These are phyloP conservation scores for Ophiostoma sp. DNA, from an alignment of 2,329 filamentous ascomycete species.

Conservation along the genomic window DNA sequence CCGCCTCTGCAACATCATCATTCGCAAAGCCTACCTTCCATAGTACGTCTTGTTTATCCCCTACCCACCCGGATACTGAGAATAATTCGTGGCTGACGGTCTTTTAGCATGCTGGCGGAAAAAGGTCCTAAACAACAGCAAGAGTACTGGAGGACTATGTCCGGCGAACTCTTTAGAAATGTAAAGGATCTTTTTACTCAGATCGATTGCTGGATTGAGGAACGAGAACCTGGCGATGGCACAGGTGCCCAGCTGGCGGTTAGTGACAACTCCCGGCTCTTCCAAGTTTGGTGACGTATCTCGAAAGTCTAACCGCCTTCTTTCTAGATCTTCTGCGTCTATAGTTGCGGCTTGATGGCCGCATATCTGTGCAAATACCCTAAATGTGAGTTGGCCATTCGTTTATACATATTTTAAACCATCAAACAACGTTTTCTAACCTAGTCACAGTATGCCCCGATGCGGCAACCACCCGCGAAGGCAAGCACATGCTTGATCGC, in stretches of 20 bases:
- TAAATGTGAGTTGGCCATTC: conserved; percentile 24
- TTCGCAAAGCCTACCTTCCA: conserved; percentile 58
- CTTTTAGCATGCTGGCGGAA: conserved; percentile 44
- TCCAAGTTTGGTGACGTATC: too few relatives aligned
- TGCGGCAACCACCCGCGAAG: conserved; percentile 40
- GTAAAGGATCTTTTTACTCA: conserved; percentile 49
- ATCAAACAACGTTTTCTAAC: not conserved
- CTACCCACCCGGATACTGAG: not conserved
- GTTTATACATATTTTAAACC: not conserved
- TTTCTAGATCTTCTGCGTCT: conserved; percentile 49
- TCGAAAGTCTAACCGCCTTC: not conserved
- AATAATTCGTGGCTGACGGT: not conserved
- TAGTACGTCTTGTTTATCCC: conserved; percentile 49
- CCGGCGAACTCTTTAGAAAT: conserved; percentile 48
- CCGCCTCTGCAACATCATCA: conserved; percentile 57
- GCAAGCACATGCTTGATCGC: conserved; percentile 47
- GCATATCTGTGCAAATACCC: conserved; percentile 51
- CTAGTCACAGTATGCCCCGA: conserved; percentile 43
- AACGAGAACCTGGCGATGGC: conserved; percentile 46
- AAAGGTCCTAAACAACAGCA: conserved; percentile 36
- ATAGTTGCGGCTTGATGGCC: conserved; percentile 52
- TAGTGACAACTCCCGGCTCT: conserved; percentile 26
- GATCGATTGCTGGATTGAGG: conserved; percentile 51
- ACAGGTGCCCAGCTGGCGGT: conserved; percentile 54
- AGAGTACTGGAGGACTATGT: conserved; percentile 44